Conservation (phyloP, 2,329 filamentous ascomycete species). For the Pezicula radicicola region DNA sequence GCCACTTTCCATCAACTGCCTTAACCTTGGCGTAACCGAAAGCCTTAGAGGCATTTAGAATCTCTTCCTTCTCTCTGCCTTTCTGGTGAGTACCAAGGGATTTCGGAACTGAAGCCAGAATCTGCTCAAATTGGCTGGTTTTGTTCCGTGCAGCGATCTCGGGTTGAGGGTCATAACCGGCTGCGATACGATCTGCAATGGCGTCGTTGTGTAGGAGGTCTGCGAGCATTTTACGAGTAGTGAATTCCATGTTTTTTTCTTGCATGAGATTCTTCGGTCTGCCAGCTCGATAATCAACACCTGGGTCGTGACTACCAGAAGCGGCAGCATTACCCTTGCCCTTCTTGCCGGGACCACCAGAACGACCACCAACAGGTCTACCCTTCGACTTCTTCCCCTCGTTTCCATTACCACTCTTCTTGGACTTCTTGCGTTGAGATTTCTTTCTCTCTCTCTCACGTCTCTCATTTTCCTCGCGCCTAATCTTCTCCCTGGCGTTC, state of each 20-base stretch:
- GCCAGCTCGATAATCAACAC: constrained; percentile 1
- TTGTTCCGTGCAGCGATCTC: constrained; percentile 17
- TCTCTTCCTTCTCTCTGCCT: constrained; percentile 29
- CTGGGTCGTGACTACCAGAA: constrained; percentile 8
- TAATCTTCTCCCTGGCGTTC: constrained; percentile 12
- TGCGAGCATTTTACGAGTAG: background rate
- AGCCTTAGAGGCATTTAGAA: constrained; percentile 35
- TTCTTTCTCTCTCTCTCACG: constrained; percentile 17
- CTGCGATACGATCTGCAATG: constrained; percentile 3
- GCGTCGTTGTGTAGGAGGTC: constrained; percentile 17
- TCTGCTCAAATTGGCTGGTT: constrained; percentile 17
- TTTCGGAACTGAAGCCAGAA: constrained; percentile 24
- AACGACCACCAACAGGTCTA: background rate
- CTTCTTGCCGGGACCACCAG: background rate
- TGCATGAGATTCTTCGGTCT: background rate
- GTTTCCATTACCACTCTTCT: too few species aligned
- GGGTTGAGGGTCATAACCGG: constrained; percentile 10
- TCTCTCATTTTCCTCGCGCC: constrained; percentile 6
- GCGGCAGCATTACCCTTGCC: constrained; percentile 3
- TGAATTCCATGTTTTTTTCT: background rate
- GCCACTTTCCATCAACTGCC: constrained; percentile 33
- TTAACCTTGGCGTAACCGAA: constrained; percentile 37
- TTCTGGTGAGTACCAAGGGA: constrained; percentile 4
- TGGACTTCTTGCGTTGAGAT: constrained; percentile 13
- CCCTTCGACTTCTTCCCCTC: constrained; percentile 1